Evolutionary conservation across 1,139 yeast genomes (phyloP).

Genomic region (Hyphopichia khmerensis): DNA sequence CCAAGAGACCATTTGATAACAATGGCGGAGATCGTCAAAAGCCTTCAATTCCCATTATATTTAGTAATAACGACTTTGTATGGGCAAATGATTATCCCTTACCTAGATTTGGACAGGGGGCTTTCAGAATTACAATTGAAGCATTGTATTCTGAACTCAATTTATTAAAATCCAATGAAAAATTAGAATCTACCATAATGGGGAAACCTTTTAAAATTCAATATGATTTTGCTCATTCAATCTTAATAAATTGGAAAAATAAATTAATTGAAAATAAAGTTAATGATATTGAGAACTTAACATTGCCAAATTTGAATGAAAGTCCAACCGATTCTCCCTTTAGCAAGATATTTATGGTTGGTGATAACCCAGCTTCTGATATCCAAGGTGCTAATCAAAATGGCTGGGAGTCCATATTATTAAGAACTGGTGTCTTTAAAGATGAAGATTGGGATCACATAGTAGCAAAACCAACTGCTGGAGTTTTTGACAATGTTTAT

Average conservation of each 20-base stretch:
- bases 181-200: constrained; percentile 57
- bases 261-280: constrained; percentile 25
- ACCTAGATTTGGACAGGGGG: constrained; percentile 94
- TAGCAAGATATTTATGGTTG: constrained; percentile 79
- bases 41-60: constrained; percentile 78
- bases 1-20: constrained; percentile 36
- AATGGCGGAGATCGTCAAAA: constrained; percentile 15
- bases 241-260: constrained; percentile 59
- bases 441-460: constrained; percentile 57
- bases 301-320: constrained; percentile 37
- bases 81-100: constrained; percentile 86
- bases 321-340: constrained; percentile 45
- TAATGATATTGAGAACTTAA: constrained; percentile 14
- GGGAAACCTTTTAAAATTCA: constrained; percentile 87
- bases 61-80: constrained; percentile 82
- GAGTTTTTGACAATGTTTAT: constrained; percentile 49
- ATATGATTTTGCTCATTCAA: constrained; percentile 80
- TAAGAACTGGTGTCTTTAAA: constrained; percentile 82
- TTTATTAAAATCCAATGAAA: constrained; percentile 33
- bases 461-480: constrained; percentile 44
- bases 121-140: constrained; percentile 67
- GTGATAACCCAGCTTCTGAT: constrained; percentile 94
- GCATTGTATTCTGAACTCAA: constrained; percentile 61
- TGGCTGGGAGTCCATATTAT: constrained; percentile 87
- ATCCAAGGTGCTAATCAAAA: constrained; percentile 82